Evolutionary conservation across 768 basidiomycete genomes (phyloP).

Genomic region (Phanerodontia chrysosporium): DNA sequence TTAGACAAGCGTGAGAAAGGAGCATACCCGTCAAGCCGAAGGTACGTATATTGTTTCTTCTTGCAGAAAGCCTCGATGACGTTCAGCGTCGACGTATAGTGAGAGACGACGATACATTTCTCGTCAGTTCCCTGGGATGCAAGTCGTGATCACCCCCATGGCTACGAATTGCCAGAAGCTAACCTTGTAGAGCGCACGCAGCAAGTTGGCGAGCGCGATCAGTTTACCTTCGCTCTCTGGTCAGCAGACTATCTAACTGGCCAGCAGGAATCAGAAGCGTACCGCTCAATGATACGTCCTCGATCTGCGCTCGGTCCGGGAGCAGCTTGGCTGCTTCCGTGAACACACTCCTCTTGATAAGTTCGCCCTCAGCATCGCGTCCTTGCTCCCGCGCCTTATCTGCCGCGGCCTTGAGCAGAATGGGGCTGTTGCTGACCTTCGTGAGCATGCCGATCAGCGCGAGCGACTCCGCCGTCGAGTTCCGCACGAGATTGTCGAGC

Average conservation of each 20-base stretch:
- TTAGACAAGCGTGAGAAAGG: constrained; percentile 22
- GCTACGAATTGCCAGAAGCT: too few species aligned
- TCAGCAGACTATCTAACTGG: not conserved
- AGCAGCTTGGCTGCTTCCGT: constrained; percentile 58
- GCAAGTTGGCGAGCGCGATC: constrained; percentile 57
- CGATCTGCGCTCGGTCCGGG: constrained; percentile 54
- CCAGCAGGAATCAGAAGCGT: too few species aligned
- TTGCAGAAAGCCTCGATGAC: constrained; percentile 86
- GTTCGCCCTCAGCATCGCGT: constrained; percentile 25
- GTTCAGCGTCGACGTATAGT: constrained; percentile 92
- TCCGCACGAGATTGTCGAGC: constrained; percentile 63
- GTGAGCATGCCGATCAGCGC: constrained; percentile 76
- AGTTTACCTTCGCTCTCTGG: constrained; percentile 59
- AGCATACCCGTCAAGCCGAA: constrained; percentile 76
- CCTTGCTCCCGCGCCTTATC: constrained; percentile 50
- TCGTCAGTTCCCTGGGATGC: constrained; percentile 80
- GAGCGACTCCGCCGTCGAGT: constrained; percentile 72
- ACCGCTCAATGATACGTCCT: constrained; percentile 83
- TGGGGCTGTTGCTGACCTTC: constrained; percentile 92
- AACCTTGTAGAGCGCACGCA: constrained; percentile 58
- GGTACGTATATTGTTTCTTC: constrained; percentile 68
- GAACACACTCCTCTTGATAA: constrained; percentile 45
- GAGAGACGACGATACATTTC: constrained; percentile 95
- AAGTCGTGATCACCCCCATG: too few species aligned
- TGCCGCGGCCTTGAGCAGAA: constrained; percentile 75